These are phyloP conservation scores for Arabis alpina DNA, from an alignment of 345 rosid genomes.

Conservation along the genomic window DNA sequence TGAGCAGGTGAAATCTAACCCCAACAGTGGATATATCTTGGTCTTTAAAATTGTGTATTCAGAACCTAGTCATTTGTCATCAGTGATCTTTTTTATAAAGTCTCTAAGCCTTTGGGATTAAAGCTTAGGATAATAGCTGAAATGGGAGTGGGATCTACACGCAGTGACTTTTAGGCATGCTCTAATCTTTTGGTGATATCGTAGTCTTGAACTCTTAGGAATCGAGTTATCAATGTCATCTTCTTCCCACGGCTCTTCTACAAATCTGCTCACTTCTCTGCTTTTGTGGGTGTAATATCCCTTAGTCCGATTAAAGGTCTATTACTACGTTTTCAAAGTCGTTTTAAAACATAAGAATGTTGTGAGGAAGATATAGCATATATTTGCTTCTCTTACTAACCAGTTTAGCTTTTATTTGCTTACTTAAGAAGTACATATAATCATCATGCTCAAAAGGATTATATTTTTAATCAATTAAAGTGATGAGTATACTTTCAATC, in stretches of 20 bases:
- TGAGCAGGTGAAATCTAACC: too few species aligned
- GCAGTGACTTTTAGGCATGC: constrained; percentile 71
- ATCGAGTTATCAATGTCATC: constrained; percentile 37
- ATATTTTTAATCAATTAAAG: too few species aligned
- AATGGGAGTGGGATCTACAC: constrained; percentile 59
- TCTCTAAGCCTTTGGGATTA: constrained; percentile 66
- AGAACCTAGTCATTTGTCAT: constrained; percentile 45
- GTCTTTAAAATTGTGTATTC: constrained; percentile 13
- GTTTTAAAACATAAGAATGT: neutral
- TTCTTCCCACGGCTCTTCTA: constrained; percentile 40
- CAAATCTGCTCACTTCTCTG: constrained; percentile 50
- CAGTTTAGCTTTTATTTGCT: too few species aligned
- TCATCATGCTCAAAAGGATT: too few species aligned
- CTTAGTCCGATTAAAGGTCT: constrained; percentile 56
- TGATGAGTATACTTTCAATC: too few species aligned
- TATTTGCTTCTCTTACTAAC: neutral
- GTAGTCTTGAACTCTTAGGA: constrained; percentile 52
- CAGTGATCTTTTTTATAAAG: constrained; percentile 56
- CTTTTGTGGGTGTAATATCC: constrained; percentile 60
- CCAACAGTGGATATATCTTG: neutral
- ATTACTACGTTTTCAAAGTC: constrained; percentile 40
- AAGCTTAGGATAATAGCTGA: constrained; percentile 74
- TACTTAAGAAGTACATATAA: too few species aligned
- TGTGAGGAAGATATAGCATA: neutral
- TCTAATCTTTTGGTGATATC: constrained; percentile 67